phyloP scores from a whole-genome alignment of 2,329 filamentous ascomycete genomes.

The Exserohilum turcica region DNA sequence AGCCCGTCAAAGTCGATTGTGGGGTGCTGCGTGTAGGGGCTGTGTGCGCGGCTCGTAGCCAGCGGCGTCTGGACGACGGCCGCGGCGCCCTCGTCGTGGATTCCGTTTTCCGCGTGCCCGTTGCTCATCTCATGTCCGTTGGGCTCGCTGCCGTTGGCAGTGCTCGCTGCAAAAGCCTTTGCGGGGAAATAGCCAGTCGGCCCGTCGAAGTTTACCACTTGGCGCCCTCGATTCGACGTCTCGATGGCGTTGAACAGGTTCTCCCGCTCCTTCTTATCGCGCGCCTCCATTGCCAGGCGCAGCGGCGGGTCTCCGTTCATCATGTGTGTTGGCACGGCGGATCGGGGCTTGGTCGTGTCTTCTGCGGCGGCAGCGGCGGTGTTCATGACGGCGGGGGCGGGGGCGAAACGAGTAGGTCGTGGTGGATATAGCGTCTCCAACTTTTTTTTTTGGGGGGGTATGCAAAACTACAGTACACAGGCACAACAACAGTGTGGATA shows the following conservation, averaged over 20 bases:
- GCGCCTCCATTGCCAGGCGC: conserved; percentile 52
- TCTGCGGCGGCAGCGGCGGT: not conserved
- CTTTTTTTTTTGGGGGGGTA: not conserved
- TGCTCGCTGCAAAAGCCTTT: conserved; percentile 24
- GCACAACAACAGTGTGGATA: not conserved
- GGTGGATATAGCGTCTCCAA: not conserved
- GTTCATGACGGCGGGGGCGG: conserved; percentile 48
- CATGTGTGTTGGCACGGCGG: conserved; percentile 62
- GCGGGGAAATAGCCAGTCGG: conserved; percentile 41
- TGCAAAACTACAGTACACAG: too few relatives aligned
- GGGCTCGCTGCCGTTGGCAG: conserved; percentile 11
- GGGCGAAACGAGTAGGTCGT: not conserved
- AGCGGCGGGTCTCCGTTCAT: conserved; percentile 61
- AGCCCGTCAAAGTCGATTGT: conserved; percentile 62
- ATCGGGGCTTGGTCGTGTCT: conserved; percentile 52
- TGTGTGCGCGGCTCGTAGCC: conserved; percentile 57
- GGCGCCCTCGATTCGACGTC: conserved; percentile 59
- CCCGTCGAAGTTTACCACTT: conserved; percentile 53
- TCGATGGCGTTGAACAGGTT: conserved; percentile 64
- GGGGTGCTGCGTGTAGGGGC: conserved; percentile 57
- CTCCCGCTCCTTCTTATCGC: conserved; percentile 59
- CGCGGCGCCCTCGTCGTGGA: conserved; percentile 57
- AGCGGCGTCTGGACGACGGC: conserved; percentile 57
- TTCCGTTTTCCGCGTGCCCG: conserved; percentile 51
- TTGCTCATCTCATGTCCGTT: conserved; percentile 27